Evolutionary conservation across 164 flowering plant genomes (phyloP).

Genomic region (Macadamia integrifolia): DNA sequence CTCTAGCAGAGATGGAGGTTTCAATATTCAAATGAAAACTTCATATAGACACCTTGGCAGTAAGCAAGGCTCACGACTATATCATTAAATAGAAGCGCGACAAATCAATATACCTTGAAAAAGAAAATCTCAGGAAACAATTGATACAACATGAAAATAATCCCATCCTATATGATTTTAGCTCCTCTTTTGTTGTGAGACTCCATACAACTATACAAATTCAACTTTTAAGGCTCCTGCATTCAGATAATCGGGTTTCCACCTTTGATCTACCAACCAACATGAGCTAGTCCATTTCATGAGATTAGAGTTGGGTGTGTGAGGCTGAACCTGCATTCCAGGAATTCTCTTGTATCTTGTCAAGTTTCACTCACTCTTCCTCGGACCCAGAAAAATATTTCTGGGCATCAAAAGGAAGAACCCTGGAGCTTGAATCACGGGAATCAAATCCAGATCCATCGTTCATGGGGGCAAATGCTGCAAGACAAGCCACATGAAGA

Average conservation of each 20-base stretch:
- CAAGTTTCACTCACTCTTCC: constrained; percentile 13
- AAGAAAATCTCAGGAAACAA: no score
- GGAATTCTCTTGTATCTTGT: not conserved
- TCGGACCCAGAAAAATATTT: constrained; percentile 43
- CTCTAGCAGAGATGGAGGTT: no score
- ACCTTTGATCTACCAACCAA: no score
- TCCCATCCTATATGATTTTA: not conserved
- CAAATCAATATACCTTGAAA: no score
- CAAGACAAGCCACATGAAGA: constrained; percentile 10
- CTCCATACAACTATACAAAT: no score
- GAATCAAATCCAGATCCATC: constrained; percentile 24
- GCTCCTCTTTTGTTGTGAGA: no score
- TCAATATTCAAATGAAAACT: no score
- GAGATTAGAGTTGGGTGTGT: not conserved
- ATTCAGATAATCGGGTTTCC: no score
- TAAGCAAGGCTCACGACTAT: no score
- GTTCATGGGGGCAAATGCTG: constrained; percentile 88
- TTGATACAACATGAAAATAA: not conserved
- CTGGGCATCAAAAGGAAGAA: constrained; percentile 48
- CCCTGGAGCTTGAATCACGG: constrained; percentile 28
- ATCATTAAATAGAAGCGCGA: no score
- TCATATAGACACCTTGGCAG: no score
- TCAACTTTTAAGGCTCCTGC: no score
- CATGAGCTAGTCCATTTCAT: not conserved
- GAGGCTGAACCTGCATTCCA: not conserved